phyloP scores from a whole-genome alignment of 2,329 filamentous ascomycete genomes.

The Nigrospora osmanthi region DNA sequence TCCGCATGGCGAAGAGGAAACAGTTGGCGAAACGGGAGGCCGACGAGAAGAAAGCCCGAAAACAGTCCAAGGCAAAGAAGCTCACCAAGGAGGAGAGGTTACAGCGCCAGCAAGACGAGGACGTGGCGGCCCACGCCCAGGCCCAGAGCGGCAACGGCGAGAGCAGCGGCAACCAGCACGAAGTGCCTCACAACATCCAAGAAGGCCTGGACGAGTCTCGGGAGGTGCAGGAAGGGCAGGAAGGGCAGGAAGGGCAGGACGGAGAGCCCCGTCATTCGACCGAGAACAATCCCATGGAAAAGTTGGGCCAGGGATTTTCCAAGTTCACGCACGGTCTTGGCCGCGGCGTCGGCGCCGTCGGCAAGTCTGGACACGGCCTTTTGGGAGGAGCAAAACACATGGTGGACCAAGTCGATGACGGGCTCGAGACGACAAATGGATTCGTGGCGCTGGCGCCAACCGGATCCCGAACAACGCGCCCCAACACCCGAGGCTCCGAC shows the following conservation, averaged over 20 bases:
- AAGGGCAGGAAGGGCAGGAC: conserved; percentile 15
- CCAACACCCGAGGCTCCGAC: conserved; percentile 12
- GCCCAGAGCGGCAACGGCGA: conserved; percentile 42
- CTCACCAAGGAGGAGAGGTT: conserved; percentile 43
- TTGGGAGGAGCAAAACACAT: conserved; percentile 36
- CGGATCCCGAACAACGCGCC: conserved; percentile 10
- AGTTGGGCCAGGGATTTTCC: conserved; percentile 28
- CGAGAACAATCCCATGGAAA: conserved; percentile 18
- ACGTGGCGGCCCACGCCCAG: conserved; percentile 39
- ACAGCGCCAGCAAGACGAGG: conserved; percentile 37
- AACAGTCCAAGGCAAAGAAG: conserved; percentile 37
- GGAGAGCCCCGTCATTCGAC: conserved; percentile 2
- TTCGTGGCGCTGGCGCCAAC: conserved; percentile 30
- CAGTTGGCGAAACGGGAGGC: conserved; percentile 62
- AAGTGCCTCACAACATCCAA: conserved; percentile 43
- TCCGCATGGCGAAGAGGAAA: conserved; percentile 70
- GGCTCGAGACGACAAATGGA: conserved; percentile 47
- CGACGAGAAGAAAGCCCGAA: conserved; percentile 58
- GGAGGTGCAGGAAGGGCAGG: conserved; percentile 17
- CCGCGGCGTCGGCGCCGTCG: conserved; percentile 32
- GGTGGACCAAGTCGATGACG: conserved; percentile 40
- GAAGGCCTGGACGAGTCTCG: conserved; percentile 20
- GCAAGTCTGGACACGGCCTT: conserved; percentile 35
- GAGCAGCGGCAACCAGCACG: conserved; percentile 43
- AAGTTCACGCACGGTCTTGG: conserved; percentile 44